These are phyloP conservation scores for Stephania yunnanensis DNA, from an alignment of 164 flowering plant genomes.

Conservation along the genomic window DNA sequence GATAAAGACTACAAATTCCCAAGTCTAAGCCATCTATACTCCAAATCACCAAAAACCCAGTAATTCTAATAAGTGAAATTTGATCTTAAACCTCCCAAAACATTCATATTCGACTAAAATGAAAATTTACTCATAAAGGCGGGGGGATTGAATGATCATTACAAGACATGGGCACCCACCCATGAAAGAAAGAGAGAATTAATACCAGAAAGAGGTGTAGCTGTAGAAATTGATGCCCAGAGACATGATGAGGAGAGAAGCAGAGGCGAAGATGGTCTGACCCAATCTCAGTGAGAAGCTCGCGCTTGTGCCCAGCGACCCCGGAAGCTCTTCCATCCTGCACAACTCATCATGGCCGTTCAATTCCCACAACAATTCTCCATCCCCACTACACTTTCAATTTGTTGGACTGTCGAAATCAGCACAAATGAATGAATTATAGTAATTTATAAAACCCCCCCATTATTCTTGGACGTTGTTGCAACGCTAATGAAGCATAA, in stretches of 20 bases:
- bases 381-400: conserved; percentile 2
- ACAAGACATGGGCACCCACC: neutral
- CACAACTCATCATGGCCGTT: conserved; percentile 19
- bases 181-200: neutral
- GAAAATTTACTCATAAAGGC: no score
- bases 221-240: conserved; percentile 57
- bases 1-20: neutral
- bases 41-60: neutral
- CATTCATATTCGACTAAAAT: no score
- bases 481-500: no score
- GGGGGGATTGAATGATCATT: no score
- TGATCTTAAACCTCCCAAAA: neutral
- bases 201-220: conserved; percentile 73
- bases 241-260: conserved; percentile 72
- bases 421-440: no score
- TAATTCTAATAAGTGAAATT: neutral
- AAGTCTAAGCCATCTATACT: neutral
- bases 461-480: no score
- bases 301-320: conserved; percentile 63
- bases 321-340: conserved; percentile 48
- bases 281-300: conserved; percentile 73
- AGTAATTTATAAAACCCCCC: no score
- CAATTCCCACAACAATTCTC: conserved; percentile 13
- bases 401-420: neutral
- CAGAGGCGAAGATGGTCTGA: conserved; percentile 62